Base-by-base conservation (phyloP, 163 green algal species). In the Chlorella variabilis region DNA sequence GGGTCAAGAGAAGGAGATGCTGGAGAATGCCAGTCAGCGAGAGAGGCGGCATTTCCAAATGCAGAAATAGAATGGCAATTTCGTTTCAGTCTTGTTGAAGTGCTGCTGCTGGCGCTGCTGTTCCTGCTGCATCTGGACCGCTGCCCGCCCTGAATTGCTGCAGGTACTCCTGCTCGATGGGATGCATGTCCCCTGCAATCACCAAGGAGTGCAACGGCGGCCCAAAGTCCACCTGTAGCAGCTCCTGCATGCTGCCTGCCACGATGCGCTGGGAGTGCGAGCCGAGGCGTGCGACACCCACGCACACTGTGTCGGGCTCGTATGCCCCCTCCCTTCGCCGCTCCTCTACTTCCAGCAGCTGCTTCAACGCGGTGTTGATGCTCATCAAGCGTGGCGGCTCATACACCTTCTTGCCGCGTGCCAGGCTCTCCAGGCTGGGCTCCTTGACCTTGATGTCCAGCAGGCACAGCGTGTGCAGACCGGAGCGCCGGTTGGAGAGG, bases 391-490 rank as follows among this genome's bases (percentile, higher is more conserved):
- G 86, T 17, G 96, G 94, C 2, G 96, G 94, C 88, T 98, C 93
- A 79, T 99, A 99, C 61, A 96, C 73, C 56, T 80, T 80, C 54
- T 84, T 90, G 38, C 94, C 94, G 4, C 94, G 83, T 2, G 90
- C 91, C 42, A 99, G 86, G 49, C 91, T 92, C 76, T 97, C 93
- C 51, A 98, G 62, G 33, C 92, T 93, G 2, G 95, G 96, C 90
- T 99, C 97, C 17, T 74, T 83, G 9, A 93, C 93, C 86, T 98
- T 98, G 82, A 98, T 98, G 88, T 98, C 95, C 58, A 99, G 91
- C 33, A 99, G 87, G 85, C 94, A 98, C 63, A 99, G 89, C 51
- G 97, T 99, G 89, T 99, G 97, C 59, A 99, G 85, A 0, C 96
- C 96, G 25, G 83, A 21, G 45, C 80, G 83, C 51, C 90, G 82